Evolutionary conservation across 495 filamentous ascomycete genomes (phyloP), one percentile per base, ranked within the genome.

Genomic region (Daldinia decipiens): DNA sequence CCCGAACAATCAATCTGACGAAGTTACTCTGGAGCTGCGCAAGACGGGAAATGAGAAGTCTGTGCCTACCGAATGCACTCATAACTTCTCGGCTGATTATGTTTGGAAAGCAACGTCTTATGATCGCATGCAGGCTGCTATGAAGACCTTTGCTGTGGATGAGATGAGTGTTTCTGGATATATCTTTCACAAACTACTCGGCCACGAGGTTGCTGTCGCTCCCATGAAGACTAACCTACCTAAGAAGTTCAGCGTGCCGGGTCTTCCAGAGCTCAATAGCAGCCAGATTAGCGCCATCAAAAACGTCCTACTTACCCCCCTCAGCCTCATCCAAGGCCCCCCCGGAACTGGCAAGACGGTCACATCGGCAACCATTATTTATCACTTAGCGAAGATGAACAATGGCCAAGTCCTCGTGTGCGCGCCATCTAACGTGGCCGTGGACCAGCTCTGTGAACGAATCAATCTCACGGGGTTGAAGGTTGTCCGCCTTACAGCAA

Each of bases 21-120:
- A 99, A 76, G 95, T 99, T 55, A 95, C 93, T 13, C 91, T 99
- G 57, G 95, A 99, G 77, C 82, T 99, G 72, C 91, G 95, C 32
- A 84, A 84, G 72, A 82, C 83, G 0, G 79, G 78, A 39, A 91
- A 93, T 68, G 93, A 98, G 79, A 98, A 98, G 77, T 93, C 92
- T 29, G 93, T 98, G 6, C 95, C 95, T 2, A 98, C 93, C 0
- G 95, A 99, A 74, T 98, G 96, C 82, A 98, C 96, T 1, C 94
- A 97, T 79, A 96, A 97, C 76, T 99, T 98, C 79, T 97, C 91
- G 38, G 95, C 94, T 65, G 95, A 99, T 79, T 99, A 99, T 76
- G 95, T 99, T 32, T 99, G 95, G 95, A 99, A 99, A 76, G 95
- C 95, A 21, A 99, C 96, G 1, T 97, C 94, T 0, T 99, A 98